Evolutionary conservation across 1,284 basidiomycete species (phyloP).

Genomic region (Peniophora sp.): DNA sequence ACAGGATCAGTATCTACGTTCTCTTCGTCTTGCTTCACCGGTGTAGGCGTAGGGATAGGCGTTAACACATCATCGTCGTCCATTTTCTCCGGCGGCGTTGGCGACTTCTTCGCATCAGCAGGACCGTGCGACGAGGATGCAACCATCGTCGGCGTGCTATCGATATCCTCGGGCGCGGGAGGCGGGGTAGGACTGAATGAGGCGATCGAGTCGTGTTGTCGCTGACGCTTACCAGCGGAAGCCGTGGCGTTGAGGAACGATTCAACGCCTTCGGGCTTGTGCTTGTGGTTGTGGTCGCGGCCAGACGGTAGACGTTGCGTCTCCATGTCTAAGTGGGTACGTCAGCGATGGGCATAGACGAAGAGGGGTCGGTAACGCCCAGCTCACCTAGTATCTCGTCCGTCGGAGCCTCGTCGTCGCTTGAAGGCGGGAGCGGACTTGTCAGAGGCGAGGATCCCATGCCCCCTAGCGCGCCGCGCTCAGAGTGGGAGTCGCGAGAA

Average conservation of each 20-base stretch:
- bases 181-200: no score
- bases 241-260: constrained; percentile 19
- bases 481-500: not conserved
- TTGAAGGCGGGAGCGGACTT: not conserved
- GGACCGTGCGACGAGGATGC: no score
- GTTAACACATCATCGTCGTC: no score
- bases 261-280: constrained; percentile 13
- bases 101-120: no score
- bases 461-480: not conserved
- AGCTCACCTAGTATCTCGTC: constrained; percentile 37
- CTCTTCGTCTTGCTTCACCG: no score
- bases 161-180: no score
- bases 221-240: no score
- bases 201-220: no score
- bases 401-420: constrained; percentile 16
- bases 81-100: no score
- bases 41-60: no score
- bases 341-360: not conserved
- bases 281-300: constrained; percentile 20
- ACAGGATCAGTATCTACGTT: not conserved
- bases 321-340: constrained; percentile 31
- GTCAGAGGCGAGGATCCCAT: not conserved
- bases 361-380: not conserved
- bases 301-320: constrained; percentile 25
- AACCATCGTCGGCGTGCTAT: no score